Evolutionary conservation across 1,139 yeast genomes (phyloP).

Genomic region (Waltiozyma solani): DNA sequence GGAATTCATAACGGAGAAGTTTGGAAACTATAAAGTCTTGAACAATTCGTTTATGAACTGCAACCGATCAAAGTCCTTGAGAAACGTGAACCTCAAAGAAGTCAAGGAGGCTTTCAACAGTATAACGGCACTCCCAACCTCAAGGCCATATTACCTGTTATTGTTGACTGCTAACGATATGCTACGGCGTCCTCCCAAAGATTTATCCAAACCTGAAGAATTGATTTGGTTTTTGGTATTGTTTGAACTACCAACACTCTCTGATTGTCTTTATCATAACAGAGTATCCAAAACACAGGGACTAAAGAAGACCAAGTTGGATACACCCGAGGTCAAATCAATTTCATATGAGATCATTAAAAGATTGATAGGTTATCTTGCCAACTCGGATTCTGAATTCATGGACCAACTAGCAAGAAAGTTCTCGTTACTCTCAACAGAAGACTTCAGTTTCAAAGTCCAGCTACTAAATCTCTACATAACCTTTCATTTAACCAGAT

Average conservation of each 20-base stretch:
- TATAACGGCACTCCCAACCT: slow-evolving; percentile 43
- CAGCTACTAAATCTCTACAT: slow-evolving; percentile 53
- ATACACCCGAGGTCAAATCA: slow-evolving; percentile 41
- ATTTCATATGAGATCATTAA: slow-evolving; percentile 57
- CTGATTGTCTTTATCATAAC: slow-evolving; percentile 32
- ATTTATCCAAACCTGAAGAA: slow-evolving; percentile 26
- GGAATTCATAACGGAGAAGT: slow-evolving; percentile 30
- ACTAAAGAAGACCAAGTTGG: slow-evolving; percentile 16
- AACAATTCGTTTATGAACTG: slow-evolving; percentile 38
- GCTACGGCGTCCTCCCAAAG: slow-evolving; percentile 33
- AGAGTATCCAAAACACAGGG: slow-evolving; percentile 8
- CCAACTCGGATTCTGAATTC: slow-evolving; percentile 35
- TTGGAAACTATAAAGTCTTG: slow-evolving; percentile 31
- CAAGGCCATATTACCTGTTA: slow-evolving; percentile 45
- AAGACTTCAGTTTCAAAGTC: slow-evolving; percentile 36
- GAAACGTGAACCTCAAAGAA: slow-evolving; percentile 30
- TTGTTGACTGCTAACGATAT: slow-evolving; percentile 38
- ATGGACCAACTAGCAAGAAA: slow-evolving; percentile 45
- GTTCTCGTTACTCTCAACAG: slow-evolving; percentile 36
- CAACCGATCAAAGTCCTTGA: not conserved
- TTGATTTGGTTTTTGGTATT: slow-evolving; percentile 48
- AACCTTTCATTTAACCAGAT: slow-evolving; percentile 45
- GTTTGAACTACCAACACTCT: slow-evolving; percentile 52
- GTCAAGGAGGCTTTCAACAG: slow-evolving; percentile 32
- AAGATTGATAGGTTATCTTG: slow-evolving; percentile 53